Percentiles rank a stretch among this genome's conserved stretches.
These are phyloP conservation scores for Microsporum audouinii DNA, from an alignment of 2,329 filamentous ascomycete species.

Conservation along the genomic window DNA sequence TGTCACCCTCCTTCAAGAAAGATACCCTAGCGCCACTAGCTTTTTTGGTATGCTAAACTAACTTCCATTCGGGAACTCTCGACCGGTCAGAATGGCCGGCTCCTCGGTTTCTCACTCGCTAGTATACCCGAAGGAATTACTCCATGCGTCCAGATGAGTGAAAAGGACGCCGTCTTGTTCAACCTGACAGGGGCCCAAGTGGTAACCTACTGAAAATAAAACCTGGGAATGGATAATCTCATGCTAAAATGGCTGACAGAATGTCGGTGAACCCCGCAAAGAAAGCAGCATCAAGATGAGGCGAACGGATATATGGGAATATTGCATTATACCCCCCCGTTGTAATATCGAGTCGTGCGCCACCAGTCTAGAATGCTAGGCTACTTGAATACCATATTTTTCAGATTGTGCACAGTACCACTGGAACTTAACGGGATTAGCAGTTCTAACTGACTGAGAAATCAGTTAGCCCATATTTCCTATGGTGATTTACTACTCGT, in stretches of 20 bases:
- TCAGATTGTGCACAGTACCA: neutral
- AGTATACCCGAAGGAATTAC: neutral
- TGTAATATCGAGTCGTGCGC: neutral
- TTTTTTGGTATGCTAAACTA: neutral
- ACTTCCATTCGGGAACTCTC: neutral
- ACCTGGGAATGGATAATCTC: neutral
- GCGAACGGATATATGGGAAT: neutral
- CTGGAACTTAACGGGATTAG: neutral
- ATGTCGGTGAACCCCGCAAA: neutral
- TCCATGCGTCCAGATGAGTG: neutral
- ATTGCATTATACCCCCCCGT: neutral
- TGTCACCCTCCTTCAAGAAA: neutral
- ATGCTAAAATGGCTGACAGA: neutral
- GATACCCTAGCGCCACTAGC: neutral
- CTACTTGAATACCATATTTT: neutral
- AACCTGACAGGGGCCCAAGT: neutral
- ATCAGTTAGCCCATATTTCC: neutral
- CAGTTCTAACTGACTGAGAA: neutral
- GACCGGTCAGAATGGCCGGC: neutral
- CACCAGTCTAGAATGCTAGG: neutral
- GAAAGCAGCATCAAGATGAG: neutral
- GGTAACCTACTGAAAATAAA: neutral
- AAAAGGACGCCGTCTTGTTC: neutral
- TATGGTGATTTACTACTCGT: neutral
- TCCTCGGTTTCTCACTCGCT: neutral